Conservation (phyloP, 2,329 filamentous ascomycete species). For the Xylariales sp. region DNA sequence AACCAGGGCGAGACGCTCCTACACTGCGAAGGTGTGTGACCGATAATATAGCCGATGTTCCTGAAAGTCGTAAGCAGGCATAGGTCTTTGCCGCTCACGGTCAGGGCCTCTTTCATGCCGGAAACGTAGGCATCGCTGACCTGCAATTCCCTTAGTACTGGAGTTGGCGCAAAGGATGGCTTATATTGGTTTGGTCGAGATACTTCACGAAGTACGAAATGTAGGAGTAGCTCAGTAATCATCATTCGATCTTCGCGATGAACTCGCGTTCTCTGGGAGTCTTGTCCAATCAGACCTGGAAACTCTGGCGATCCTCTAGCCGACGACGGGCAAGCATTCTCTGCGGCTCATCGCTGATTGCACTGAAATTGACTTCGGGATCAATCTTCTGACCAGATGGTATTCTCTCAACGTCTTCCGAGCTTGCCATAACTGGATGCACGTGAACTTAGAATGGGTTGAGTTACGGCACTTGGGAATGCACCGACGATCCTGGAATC, state of each 20-base stretch:
- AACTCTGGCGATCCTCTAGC: conserved; percentile 14
- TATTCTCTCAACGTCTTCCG: background rate
- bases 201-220: conserved; percentile 35
- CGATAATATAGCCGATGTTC: conserved; percentile 16
- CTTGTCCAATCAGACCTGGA: conserved; percentile 31
- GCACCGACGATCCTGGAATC: no score
- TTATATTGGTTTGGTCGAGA: conserved; percentile 28
- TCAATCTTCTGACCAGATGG: background rate
- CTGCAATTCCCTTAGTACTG: background rate
- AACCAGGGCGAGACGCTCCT: no score
- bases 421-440: background rate
- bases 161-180: conserved; percentile 1
- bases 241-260: conserved; percentile 29
- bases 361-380: background rate
- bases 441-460: no score
- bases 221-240: conserved; percentile 31
- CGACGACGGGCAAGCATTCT: no score
- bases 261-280: conserved; percentile 27
- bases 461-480: no score
- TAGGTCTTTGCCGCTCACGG: conserved; percentile 20
- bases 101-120: conserved; percentile 10
- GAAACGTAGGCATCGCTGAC: conserved; percentile 25
- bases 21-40: conserved; percentile 21
- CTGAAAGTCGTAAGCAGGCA: conserved; percentile 20
- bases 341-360: background rate